These are phyloP conservation scores for Emmonsiellopsis sp. DNA, from an alignment of 2,329 filamentous ascomycete species.

Conservation along the genomic window DNA sequence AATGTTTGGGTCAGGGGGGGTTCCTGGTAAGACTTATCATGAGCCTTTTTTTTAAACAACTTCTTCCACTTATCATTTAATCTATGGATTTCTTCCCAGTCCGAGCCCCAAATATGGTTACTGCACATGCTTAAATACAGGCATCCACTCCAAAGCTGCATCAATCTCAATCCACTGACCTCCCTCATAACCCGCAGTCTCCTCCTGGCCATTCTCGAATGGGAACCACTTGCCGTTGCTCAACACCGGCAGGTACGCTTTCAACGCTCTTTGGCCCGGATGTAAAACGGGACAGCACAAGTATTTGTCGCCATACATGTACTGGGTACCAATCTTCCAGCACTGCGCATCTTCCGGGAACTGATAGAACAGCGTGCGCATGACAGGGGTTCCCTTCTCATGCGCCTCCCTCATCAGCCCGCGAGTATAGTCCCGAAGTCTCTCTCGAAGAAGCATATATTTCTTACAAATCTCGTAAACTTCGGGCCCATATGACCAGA, in stretches of 20 bases:
- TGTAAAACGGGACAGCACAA: conserved; percentile 49
- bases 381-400: conserved; percentile 51
- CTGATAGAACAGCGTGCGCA: conserved; percentile 55
- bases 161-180: conserved; percentile 33
- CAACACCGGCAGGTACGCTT: conserved; percentile 44
- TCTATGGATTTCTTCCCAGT: too few relatives aligned
- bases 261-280: conserved; percentile 36
- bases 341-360: conserved; percentile 47
- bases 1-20: too few relatives aligned
- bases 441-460: conserved; percentile 51
- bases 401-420: conserved; percentile 52
- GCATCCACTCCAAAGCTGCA: conserved; percentile 40
- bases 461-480: conserved; percentile 52
- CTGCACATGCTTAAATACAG: conserved; percentile 29
- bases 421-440: conserved; percentile 50
- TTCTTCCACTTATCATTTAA: too few relatives aligned
- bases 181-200: conserved; percentile 25
- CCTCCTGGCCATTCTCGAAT: conserved; percentile 20
- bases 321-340: conserved; percentile 54
- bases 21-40: too few relatives aligned
- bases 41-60: too few relatives aligned
- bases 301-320: conserved; percentile 56
- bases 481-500: conserved; percentile 57
- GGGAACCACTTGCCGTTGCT: conserved; percentile 37
- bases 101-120: too few relatives aligned